phyloP scores from a whole-genome alignment of 805 yeast species.

The Candida morakotiae region DNA sequence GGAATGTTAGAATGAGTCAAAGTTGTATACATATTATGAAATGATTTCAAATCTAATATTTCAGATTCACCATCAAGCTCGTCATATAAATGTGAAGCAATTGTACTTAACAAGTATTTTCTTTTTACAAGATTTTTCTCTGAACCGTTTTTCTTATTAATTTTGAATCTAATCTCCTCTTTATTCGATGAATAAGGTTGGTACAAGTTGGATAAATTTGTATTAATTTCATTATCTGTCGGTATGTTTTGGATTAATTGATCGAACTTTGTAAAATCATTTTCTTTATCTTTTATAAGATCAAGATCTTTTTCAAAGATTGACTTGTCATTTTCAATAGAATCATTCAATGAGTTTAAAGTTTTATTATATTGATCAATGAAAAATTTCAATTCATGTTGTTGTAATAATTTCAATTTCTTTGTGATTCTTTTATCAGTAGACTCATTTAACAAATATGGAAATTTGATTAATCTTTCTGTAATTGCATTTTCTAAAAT shows the following conservation, averaged over 20 bases:
- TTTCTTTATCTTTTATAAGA: conserved; percentile 12
- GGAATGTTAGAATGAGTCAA: conserved; percentile 21
- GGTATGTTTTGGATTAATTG: conserved; percentile 7
- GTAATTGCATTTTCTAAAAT: conserved; percentile 64
- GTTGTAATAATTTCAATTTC: conserved; percentile 54
- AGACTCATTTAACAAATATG: conserved; percentile 37
- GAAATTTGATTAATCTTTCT: conserved; percentile 58
- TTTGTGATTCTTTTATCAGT: conserved; percentile 35
- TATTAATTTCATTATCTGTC: conserved; percentile 5
- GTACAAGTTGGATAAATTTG: conserved; percentile 15
- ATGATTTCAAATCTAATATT: conserved; percentile 50
- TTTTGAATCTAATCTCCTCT: conserved; percentile 5
- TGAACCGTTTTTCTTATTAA: conserved; percentile 11
- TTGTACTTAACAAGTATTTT: conserved; percentile 44
- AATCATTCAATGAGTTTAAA: conserved; percentile 7
- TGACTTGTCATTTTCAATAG: conserved; percentile 2
- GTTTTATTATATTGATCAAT: conserved; percentile 39
- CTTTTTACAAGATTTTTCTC: conserved; percentile 24
- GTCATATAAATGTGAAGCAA: conserved; percentile 44
- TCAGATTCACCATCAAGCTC: conserved; percentile 68
- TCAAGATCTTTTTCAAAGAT: conserved; percentile 10
- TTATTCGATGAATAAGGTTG: conserved; percentile 19
- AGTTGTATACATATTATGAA: conserved; percentile 53
- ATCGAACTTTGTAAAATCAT: conserved; percentile 14
- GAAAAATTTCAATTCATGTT: conserved; percentile 61